Evolutionary conservation across 306 rosid species (phyloP), one percentile per base, ranked within the genome.

Genomic region (Malus sylvestris): DNA sequence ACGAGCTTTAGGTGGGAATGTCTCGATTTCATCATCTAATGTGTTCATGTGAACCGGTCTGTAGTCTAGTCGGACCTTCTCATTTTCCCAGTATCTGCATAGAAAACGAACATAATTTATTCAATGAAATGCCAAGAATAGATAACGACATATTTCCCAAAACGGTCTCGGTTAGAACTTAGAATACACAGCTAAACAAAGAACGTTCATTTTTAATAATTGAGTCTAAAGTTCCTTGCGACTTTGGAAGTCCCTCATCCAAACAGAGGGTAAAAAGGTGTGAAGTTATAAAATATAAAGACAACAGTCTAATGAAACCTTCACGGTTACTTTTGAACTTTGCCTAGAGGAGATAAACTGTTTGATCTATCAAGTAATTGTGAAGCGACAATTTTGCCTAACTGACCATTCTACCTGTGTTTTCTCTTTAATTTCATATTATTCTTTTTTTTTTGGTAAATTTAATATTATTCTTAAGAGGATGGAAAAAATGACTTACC

Each of bases 1-100:
- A 71, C 98, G 98, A 78, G 98, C 98, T 81, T 92, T 90, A 25
- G 98, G 98, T 51, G 98, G 98, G 87, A 95, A 87, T 25, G 97
- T 45, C 80, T 92, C 97, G 18, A 95, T 52, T 83, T 95, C 98
- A 62, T 89, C 90, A 22, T 95, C 98, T 81, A 95, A 81, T 30
- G 97, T 89, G 87, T 92, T 90, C 92, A 90, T 44, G 77, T 95
- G 98, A 83, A 95, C 98, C 3, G 98, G 95, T 86, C 98, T 85
- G 81, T 95, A 95, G 25, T 92, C 97, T 44, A 95, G 71, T 66
- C 91, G 84, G 57, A 90, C 97, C 80, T 92, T 87, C 87, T 84
- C 90, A 27, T 80, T 83, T 84, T 95, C 98, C 98, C 98, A 95
- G 74, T 61, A 82, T 69, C 98, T 95, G 93, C 86, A 84, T 1